Evolutionary conservation across 2,329 filamentous ascomycete genomes (phyloP).

Genomic region (Fusarium virguliforme): DNA sequence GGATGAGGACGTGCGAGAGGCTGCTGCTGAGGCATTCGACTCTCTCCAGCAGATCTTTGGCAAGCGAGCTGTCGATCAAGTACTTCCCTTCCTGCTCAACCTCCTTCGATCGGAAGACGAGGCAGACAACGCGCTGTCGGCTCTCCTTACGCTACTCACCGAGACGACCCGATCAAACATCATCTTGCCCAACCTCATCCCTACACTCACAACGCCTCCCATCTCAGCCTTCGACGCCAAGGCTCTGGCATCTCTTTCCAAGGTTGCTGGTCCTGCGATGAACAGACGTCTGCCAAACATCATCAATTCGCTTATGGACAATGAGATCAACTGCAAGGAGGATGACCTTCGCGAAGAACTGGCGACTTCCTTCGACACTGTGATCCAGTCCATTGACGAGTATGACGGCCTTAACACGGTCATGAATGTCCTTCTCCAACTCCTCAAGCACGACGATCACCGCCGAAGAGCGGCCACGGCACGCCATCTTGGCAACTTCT

Average conservation of each 20-base stretch:
- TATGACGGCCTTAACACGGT: conserved; percentile 95
- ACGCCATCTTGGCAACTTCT: conserved; percentile 88
- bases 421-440: conserved; percentile 91
- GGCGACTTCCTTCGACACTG: conserved; percentile 86
- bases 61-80: conserved; percentile 95
- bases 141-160: conserved; percentile 92
- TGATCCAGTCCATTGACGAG: conserved; percentile 94
- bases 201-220: conserved; percentile 89
- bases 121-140: conserved; percentile 92
- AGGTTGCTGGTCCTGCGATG: conserved; percentile 92
- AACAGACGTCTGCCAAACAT: conserved; percentile 91
- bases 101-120: conserved; percentile 89
- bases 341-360: conserved; percentile 82
- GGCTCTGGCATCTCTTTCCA: conserved; percentile 91
- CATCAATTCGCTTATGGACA: conserved; percentile 94
- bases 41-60: conserved; percentile 93
- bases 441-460: conserved; percentile 95
- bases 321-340: conserved; percentile 84
- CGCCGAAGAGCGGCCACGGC: conserved; percentile 84
- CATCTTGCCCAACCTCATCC: conserved; percentile 95
- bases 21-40: conserved; percentile 97
- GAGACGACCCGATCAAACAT: conserved; percentile 95
- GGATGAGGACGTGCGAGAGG: conserved; percentile 91
- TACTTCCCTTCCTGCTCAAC: conserved; percentile 91
- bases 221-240: conserved; percentile 96